Evolutionary conservation across 495 filamentous ascomycete species (phyloP).

Genomic region (Tuber umbilicatum): DNA sequence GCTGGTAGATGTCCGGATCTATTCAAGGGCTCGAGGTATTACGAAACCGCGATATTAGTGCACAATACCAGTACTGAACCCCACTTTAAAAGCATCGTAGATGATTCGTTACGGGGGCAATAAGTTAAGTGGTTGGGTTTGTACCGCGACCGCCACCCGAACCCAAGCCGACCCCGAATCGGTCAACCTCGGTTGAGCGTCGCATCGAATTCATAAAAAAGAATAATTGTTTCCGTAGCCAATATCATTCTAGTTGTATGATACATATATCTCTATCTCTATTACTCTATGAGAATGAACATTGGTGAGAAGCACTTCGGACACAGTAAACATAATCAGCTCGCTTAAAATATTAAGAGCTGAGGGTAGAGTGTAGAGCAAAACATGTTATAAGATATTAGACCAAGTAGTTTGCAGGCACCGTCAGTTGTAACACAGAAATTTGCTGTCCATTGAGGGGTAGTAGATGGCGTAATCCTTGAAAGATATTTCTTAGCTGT

Average conservation of each 20-base stretch:
- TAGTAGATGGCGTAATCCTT: constrained; percentile 25
- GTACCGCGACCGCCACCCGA: background rate
- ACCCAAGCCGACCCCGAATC: no score
- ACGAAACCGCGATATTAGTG: background rate
- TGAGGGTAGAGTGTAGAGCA: background rate
- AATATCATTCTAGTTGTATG: background rate
- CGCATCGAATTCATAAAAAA: background rate
- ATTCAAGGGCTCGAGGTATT: background rate
- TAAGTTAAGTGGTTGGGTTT: background rate
- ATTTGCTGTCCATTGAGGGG: constrained; percentile 16
- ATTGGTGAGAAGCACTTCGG: background rate
- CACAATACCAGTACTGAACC: no score
- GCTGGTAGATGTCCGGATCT: background rate
- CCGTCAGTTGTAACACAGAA: constrained; percentile 16
- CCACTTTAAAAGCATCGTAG: background rate
- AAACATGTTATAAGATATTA: background rate
- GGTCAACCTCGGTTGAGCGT: background rate
- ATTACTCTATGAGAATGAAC: background rate
- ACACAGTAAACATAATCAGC: background rate
- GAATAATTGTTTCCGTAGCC: background rate
- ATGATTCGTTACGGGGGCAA: background rate
- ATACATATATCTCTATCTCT: background rate
- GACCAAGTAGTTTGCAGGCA: background rate
- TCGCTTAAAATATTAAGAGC: background rate
- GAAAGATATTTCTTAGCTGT: background rate